phyloP scores from a whole-genome alignment of 1,284 basidiomycete genomes.

The Dichomitus squalens region DNA sequence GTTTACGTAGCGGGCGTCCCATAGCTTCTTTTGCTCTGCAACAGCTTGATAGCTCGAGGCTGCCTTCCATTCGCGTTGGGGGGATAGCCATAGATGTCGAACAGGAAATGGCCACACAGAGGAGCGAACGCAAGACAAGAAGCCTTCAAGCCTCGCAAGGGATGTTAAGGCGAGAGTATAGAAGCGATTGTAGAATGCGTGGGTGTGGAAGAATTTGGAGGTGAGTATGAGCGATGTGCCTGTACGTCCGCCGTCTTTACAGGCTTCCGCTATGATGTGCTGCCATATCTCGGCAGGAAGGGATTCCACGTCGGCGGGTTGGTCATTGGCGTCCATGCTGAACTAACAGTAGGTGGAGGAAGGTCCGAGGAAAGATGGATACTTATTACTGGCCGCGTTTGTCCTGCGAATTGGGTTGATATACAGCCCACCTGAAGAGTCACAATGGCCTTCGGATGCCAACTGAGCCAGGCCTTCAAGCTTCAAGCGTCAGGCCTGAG shows the following conservation, averaged over 20 bases:
- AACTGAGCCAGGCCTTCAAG: too few relatives aligned
- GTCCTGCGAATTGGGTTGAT: too few relatives aligned
- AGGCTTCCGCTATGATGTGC: background rate
- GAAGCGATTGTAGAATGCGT: background rate
- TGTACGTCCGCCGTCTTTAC: conserved; percentile 11
- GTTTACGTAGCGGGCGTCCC: background rate
- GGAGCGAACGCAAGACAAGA: background rate
- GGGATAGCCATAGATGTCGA: background rate
- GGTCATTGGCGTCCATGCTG: too few relatives aligned
- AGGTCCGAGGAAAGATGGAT: too few relatives aligned
- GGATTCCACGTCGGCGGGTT: too few relatives aligned
- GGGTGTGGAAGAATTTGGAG: conserved; percentile 7
- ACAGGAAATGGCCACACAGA: background rate
- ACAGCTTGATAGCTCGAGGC: background rate
- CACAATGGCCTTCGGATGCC: too few relatives aligned
- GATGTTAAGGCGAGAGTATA: conserved; percentile 3
- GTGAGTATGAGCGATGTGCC: conserved; percentile 11
- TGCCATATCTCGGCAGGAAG: conserved; percentile 12
- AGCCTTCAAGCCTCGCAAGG: background rate
- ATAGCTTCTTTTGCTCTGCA: background rate
- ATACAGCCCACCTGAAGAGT: too few relatives aligned
- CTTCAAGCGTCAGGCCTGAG: too few relatives aligned
- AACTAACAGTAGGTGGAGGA: too few relatives aligned
- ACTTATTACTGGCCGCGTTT: too few relatives aligned
- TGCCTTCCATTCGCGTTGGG: background rate